These are phyloP conservation scores for Alloascoidea hylecoeti DNA, from an alignment of 805 yeast species.

Conservation along the genomic window DNA sequence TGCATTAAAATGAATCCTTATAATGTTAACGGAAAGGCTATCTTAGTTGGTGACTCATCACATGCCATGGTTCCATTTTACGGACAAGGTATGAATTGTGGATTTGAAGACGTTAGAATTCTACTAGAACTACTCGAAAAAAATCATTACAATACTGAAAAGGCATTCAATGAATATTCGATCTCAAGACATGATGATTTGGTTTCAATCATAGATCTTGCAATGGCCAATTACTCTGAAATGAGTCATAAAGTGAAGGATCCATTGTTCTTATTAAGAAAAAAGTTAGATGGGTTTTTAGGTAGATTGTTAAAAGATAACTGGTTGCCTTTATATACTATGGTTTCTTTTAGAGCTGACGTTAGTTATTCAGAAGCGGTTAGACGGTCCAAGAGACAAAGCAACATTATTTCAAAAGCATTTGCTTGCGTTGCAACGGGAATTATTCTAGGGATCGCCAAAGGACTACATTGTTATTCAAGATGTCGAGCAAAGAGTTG, in stretches of 20 bases:
- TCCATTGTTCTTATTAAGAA: slow-evolving; percentile 43
- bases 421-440: slow-evolving; percentile 3
- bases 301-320: slow-evolving; percentile 41
- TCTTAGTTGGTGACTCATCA: slow-evolving; percentile 85
- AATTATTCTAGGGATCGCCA: not conserved
- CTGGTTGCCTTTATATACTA: slow-evolving; percentile 83
- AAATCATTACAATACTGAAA: slow-evolving; percentile 6
- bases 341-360: slow-evolving; percentile 84
- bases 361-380: slow-evolving; percentile 64
- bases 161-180: slow-evolving; percentile 44
- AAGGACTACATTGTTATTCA: not conserved
- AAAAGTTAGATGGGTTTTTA: slow-evolving; percentile 50
- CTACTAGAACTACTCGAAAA: slow-evolving; percentile 36
- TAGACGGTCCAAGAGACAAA: slow-evolving; percentile 37
- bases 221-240: slow-evolving; percentile 70
- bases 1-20: slow-evolving; percentile 62
- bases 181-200: slow-evolving; percentile 47
- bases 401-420: slow-evolving; percentile 23
- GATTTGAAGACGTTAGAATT: slow-evolving; percentile 78
- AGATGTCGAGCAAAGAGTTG: not conserved
- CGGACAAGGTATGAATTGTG: slow-evolving; percentile 96
- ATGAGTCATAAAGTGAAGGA: slow-evolving; percentile 76
- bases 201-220: slow-evolving; percentile 62
- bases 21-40: slow-evolving; percentile 42
- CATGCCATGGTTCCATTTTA: slow-evolving; percentile 97